Evolutionary conservation across 2,329 filamentous ascomycete genomes (phyloP), one percentile per base, ranked within the genome.

Genomic region (Alternaria atra): DNA sequence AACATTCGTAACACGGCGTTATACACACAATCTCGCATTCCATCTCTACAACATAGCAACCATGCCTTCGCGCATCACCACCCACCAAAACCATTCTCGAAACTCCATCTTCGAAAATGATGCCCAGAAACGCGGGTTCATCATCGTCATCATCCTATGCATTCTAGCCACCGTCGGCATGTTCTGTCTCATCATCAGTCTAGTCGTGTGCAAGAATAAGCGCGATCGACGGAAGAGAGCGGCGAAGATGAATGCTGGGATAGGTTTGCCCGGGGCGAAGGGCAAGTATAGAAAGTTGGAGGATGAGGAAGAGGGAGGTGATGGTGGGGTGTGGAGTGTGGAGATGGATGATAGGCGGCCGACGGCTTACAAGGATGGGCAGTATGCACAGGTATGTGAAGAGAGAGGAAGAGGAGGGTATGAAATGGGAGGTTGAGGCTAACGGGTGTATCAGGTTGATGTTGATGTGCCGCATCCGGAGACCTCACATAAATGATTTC

Each of bases 71-170:
- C 15, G 15, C 7, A 20, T 6, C 15, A 5, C 15, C 10, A 34
- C 8, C 25, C 20, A 17, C 20, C 32, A 4, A n/a, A 27, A 23
- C n/a, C 4, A 12, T 12, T n/a, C 20, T 12, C 39, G 39, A 25
- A n/a, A 27, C 35, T 59, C 56, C 17, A 55, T 59, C n/a, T 59
- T 59, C 35, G 15, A 55, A 1, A 35, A 55, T 7, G 42, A 43
- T 0, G 17, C 15, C 13, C 39, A 59, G 23, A 55, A 50, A 39
- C 56, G 56, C 13, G 56, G 56, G 17, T 55, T 59, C 20, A 15
- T 59, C 29, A 35, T 59, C 27, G 56, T 59, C 34, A 59, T 59
- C n/a, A 20, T 59, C 4, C 56, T 59, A 10, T 55, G 25, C 3
- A 8, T 59, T 8, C 29, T 59, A 12, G 56, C 56, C 1, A 59